phyloP scores from a whole-genome alignment of 305 asterid species.

The Fraxinus greggii region DNA sequence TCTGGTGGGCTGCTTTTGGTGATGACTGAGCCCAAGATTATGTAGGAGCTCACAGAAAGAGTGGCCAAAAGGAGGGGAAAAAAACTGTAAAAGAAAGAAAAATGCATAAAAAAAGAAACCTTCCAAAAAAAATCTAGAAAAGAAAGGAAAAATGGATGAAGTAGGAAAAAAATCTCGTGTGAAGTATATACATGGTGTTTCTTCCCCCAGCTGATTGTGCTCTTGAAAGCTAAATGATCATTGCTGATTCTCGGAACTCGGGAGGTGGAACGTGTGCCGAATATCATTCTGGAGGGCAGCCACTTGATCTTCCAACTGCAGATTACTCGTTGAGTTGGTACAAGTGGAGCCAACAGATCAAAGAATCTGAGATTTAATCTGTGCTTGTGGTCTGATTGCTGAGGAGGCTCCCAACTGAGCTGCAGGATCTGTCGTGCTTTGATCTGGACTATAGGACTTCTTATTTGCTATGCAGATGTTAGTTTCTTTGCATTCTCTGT shows the following conservation, averaged over 20 bases:
- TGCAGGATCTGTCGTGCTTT: neutral
- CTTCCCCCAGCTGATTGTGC: neutral
- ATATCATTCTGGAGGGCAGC: neutral
- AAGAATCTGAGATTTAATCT: neutral
- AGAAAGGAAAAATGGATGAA: neutral
- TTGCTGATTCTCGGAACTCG: neutral
- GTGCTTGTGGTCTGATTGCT: neutral
- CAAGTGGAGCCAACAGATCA: neutral
- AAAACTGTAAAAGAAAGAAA: neutral
- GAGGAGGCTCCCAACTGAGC: neutral
- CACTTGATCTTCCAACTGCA: neutral
- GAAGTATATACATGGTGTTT: neutral
- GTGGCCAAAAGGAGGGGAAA: neutral
- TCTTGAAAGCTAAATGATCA: neutral
- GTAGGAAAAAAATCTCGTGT: neutral
- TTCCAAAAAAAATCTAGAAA: neutral
- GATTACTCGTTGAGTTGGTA: neutral
- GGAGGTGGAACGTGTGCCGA: neutral
- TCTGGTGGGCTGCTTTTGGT: conserved; percentile 1
- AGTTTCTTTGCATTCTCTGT: neutral
- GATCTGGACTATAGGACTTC: neutral
- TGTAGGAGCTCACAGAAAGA: neutral
- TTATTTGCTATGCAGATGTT: neutral
- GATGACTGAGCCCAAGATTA: conserved; percentile 3
- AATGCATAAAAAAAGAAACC: neutral